A percentile compares a stretch with the other conserved stretches of the same genome.
These are phyloP conservation scores for Mortierella sp. DNA, from an alignment of 371 early-diverging fungal species.

Conservation along the genomic window DNA sequence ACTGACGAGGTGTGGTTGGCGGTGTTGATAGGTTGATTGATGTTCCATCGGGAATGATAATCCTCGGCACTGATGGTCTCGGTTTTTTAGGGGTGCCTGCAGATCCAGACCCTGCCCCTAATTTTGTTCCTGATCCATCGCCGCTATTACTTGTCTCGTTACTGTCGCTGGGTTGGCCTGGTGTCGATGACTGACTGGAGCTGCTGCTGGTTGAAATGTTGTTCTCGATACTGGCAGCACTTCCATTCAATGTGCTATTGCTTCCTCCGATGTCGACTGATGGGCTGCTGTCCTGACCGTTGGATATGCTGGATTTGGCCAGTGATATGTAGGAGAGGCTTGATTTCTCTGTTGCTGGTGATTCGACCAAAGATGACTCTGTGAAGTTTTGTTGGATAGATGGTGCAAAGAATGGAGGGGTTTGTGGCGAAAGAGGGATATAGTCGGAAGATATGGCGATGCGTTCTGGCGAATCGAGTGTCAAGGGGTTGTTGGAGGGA, in stretches of 20 bases:
- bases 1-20: conserved; percentile 29
- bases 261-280: not conserved
- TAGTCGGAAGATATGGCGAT: conserved; percentile 4
- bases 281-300: not conserved
- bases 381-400: not conserved
- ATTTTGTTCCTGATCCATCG: not conserved
- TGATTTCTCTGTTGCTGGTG: not conserved
- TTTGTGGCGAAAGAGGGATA: not conserved
- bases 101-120: not conserved
- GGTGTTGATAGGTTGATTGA: conserved; percentile 46
- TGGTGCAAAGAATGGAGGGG: not conserved
- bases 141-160: not conserved
- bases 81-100: not conserved
- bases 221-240: not conserved
- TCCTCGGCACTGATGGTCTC: conserved; percentile 29
- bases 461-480: not conserved
- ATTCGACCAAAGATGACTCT: not conserved
- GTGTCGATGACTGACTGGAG: not conserved
- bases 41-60: conserved; percentile 35
- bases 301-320: not conserved
- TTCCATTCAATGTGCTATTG: not conserved
- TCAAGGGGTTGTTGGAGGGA: not conserved
- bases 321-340: not conserved
- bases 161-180: not conserved
- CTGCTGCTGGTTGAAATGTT: not conserved